phyloP scores from a whole-genome alignment of 441 rosid species.

The Biscutella auriculata region DNA sequence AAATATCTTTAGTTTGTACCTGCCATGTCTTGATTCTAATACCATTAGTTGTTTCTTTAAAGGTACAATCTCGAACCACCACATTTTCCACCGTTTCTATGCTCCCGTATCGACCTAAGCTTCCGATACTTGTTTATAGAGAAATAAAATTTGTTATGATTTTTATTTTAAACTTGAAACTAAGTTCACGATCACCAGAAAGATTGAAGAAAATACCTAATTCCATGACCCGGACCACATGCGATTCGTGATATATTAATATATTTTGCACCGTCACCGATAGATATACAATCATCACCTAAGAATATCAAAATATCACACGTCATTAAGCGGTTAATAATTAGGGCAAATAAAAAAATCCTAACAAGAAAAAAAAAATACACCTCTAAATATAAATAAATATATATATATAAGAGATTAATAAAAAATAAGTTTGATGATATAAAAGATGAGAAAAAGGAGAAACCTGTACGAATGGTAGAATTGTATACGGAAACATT shows the following conservation, averaged over 20 bases:
- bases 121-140: conserved; percentile 24
- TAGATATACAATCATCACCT: conserved; percentile 28
- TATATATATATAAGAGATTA: too few relatives aligned
- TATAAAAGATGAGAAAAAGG: too few relatives aligned
- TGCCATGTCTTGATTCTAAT: conserved; percentile 43
- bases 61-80: conserved; percentile 16
- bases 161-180: too few relatives aligned
- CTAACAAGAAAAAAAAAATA: too few relatives aligned
- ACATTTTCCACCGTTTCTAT: conserved; percentile 25
- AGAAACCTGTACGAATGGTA: conserved; percentile 8
- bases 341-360: too few relatives aligned
- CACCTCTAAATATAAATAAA: too few relatives aligned
- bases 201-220: conserved; percentile 21
- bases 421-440: too few relatives aligned
- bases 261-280: conserved; percentile 16
- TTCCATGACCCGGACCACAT: conserved; percentile 33
- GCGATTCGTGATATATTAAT: conserved; percentile 10
- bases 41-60: conserved; percentile 28
- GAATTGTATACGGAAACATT: conserved; percentile 8
- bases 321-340: too few relatives aligned
- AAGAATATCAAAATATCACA: neutral
- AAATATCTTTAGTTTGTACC: too few relatives aligned
- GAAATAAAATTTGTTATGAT: neutral
- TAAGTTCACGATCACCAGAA: too few relatives aligned
- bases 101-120: conserved; percentile 27